Conservation (phyloP, 768 basidiomycete species). For the Zangia roseola region DNA sequence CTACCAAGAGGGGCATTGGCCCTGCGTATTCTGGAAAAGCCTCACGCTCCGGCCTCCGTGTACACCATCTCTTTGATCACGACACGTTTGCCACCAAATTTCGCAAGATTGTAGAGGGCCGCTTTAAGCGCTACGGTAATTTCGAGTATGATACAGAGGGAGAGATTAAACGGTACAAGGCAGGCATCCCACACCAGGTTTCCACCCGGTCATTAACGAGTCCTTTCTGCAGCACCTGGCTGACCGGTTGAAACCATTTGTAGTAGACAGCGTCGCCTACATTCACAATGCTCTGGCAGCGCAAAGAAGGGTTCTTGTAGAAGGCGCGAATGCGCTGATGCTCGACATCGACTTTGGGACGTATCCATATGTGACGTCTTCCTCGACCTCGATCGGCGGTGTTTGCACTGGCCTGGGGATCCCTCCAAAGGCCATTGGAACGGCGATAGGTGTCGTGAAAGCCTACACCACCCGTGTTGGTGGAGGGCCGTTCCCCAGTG, state of each 20-base stretch:
- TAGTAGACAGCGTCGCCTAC: slow-evolving; percentile 84
- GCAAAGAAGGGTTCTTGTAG: slow-evolving; percentile 84
- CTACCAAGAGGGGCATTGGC: slow-evolving; percentile 97
- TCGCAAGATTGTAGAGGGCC: slow-evolving; percentile 91
- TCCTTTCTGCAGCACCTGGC: slow-evolving; percentile 62
- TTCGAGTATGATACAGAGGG: slow-evolving; percentile 99
- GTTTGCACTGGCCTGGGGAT: slow-evolving; percentile 98
- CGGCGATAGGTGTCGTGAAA: slow-evolving; percentile 90
- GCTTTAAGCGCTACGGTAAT: slow-evolving; percentile 96
- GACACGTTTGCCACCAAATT: slow-evolving; percentile 87
- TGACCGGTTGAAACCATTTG: slow-evolving; percentile 79
- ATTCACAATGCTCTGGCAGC: slow-evolving; percentile 75
- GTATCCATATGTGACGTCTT: slow-evolving; percentile 96
- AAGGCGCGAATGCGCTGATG: slow-evolving; percentile 98
- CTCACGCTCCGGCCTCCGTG: slow-evolving; percentile 90
- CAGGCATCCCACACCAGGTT: slow-evolving; percentile 26
- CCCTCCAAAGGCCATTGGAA: slow-evolving; percentile 85
- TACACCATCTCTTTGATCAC: slow-evolving; percentile 94
- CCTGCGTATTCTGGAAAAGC: slow-evolving; percentile 98
- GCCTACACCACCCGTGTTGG: slow-evolving; percentile 99
- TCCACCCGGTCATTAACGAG: background rate
- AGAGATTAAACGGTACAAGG: slow-evolving; percentile 93
- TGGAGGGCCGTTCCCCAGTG: slow-evolving; percentile 97
- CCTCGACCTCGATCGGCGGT: slow-evolving; percentile 90
- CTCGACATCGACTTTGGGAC: slow-evolving; percentile 98